phyloP scores from a whole-genome alignment of 805 yeast species.

The Saccharomycopsis malanga region DNA sequence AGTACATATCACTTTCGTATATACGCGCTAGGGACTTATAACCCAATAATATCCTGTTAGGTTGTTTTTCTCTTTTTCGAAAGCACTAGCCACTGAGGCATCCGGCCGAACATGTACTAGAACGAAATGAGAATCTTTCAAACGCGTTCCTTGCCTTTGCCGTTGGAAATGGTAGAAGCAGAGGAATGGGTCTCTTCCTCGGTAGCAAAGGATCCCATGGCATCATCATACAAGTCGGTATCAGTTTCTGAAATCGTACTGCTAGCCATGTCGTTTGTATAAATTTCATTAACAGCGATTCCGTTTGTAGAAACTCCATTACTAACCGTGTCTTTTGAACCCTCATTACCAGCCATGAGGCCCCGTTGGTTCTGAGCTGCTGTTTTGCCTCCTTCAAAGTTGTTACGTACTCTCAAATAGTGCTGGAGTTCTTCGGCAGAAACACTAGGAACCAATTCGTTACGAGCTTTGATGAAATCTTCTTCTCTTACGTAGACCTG shows the following conservation, averaged over 20 bases:
- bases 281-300: background rate
- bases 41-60: too few relatives aligned
- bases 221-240: constrained; percentile 6
- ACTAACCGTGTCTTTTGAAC: background rate
- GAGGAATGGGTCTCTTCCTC: background rate
- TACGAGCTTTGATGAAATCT: constrained; percentile 74
- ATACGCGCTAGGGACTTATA: too few relatives aligned
- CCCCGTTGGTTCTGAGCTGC: constrained; percentile 3
- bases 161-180: background rate
- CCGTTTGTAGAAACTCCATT: constrained; percentile 1
- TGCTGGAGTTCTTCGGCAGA: constrained; percentile 82
- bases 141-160: background rate
- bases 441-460: constrained; percentile 74
- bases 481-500: constrained; percentile 58
- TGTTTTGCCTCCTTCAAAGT: constrained; percentile 35
- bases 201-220: background rate
- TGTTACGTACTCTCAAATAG: constrained; percentile 68
- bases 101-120: too few relatives aligned
- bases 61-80: too few relatives aligned
- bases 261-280: constrained; percentile 5
- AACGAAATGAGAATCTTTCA: too few relatives aligned
- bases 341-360: background rate
- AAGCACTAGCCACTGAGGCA: too few relatives aligned
- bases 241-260: background rate
- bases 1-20: too few relatives aligned